Percentiles rank a stretch among this genome's conserved stretches.
phyloP scores from a whole-genome alignment of 2,329 filamentous ascomycete species.

The Colletotrichum graminicola region DNA sequence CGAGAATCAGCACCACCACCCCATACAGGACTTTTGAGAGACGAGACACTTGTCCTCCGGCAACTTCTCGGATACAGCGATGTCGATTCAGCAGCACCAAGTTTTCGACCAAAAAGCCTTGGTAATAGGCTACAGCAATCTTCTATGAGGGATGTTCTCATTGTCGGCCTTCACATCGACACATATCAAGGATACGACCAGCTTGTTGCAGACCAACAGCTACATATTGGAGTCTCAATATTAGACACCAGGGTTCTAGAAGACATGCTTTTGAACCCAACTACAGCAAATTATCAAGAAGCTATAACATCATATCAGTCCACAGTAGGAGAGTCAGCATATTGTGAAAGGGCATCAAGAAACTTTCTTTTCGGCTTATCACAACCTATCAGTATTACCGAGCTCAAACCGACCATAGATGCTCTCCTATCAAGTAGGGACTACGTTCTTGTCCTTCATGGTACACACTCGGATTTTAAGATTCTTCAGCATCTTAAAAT shows the following conservation, averaged over 20 bases:
- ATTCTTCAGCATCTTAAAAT: too few relatives aligned
- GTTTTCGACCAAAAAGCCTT: conserved; percentile 1
- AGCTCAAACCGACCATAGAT: conserved; percentile 27
- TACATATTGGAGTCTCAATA: conserved; percentile 34
- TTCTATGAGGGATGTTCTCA: conserved; percentile 31
- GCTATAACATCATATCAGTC: conserved; percentile 35
- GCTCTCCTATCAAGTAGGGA: conserved; percentile 20
- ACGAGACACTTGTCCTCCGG: conserved; percentile 35
- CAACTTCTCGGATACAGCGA: conserved; percentile 27
- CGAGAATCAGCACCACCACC: conserved; percentile 3
- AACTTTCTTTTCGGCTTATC: conserved; percentile 32
- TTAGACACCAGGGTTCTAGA: conserved; percentile 34
- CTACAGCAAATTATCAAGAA: not conserved
- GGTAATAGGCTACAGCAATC: conserved; percentile 17
- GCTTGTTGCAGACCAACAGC: conserved; percentile 28
- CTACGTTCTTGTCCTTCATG: conserved; percentile 23
- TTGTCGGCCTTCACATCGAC: conserved; percentile 40
- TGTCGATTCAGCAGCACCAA: conserved; percentile 8
- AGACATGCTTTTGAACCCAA: not conserved
- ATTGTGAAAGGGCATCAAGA: conserved; percentile 38
- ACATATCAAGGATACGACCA: conserved; percentile 38
- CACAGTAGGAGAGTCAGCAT: conserved; percentile 18
- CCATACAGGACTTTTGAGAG: conserved; percentile 37
- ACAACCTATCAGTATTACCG: conserved; percentile 28
- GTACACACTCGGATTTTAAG: not conserved